Conservation (phyloP, 1,284 basidiomycete genomes). For the Termitomyces sp. region DNA sequence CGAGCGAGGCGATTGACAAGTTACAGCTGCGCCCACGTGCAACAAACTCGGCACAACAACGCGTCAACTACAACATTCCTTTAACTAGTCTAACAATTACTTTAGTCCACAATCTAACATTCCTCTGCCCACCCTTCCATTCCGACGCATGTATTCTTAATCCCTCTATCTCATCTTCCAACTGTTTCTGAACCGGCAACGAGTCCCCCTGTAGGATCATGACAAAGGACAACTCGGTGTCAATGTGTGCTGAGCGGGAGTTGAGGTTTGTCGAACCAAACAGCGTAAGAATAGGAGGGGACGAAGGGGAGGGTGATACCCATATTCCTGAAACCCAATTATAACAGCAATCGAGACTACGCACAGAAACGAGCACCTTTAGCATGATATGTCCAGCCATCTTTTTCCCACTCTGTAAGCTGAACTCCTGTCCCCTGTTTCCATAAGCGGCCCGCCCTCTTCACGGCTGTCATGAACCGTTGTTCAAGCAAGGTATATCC, state of each 20-base stretch:
- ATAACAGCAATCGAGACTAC: not conserved
- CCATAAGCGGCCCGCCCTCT: conserved; percentile 47
- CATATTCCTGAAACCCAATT: conserved; percentile 64
- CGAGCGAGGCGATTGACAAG: not conserved
- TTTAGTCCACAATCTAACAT: conserved; percentile 68
- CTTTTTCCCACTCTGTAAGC: conserved; percentile 82
- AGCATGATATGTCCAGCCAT: conserved; percentile 98
- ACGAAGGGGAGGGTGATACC: conserved; percentile 58
- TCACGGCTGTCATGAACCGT: conserved; percentile 73
- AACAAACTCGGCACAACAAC: not conserved
- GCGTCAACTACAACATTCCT: conserved; percentile 50
- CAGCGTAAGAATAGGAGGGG: conserved; percentile 71
- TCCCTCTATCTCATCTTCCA: conserved; percentile 30
- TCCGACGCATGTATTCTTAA: conserved; percentile 42
- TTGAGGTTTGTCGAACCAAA: conserved; percentile 97
- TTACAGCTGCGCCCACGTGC: not conserved
- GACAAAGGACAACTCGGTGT: conserved; percentile 90
- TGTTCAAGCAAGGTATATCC: conserved; percentile 90
- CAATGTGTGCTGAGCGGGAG: conserved; percentile 84
- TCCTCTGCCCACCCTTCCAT: conserved; percentile 62
- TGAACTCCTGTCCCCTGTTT: conserved; percentile 47
- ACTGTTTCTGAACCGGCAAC: conserved; percentile 21
- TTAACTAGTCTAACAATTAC: conserved; percentile 59
- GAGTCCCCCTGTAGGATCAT: conserved; percentile 51
- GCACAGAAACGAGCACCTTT: conserved; percentile 64